A percentile compares a stretch with the other conserved stretches of the same genome.
Evolutionary conservation across 208 protist genomes (phyloP).

Genomic region (Leishmania amazonensis): DNA sequence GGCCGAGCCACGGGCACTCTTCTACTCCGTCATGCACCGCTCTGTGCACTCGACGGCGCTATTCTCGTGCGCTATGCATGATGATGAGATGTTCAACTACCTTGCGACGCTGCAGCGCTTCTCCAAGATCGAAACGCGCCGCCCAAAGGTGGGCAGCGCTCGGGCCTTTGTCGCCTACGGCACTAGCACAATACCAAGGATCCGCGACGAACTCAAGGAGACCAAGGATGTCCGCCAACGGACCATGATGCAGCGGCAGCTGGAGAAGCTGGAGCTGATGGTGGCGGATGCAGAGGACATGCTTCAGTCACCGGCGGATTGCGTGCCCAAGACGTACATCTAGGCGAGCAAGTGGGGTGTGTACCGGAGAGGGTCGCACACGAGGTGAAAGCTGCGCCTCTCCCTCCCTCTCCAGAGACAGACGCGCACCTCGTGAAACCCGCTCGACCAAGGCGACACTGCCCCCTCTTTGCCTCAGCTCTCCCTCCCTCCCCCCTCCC

Average conservation of each 20-base stretch:
- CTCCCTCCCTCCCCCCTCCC: neutral
- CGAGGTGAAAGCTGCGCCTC: neutral
- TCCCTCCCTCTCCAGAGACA: neutral
- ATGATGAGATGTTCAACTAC: conserved; percentile 39
- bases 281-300: conserved; percentile 59
- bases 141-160: conserved; percentile 57
- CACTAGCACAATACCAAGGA: conserved; percentile 48
- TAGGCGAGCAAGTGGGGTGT: conserved; percentile 11
- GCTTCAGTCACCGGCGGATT: conserved; percentile 50
- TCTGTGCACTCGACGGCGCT: conserved; percentile 55
- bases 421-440: neutral
- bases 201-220: conserved; percentile 46
- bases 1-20: conserved; percentile 72
- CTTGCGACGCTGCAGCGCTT: conserved; percentile 64
- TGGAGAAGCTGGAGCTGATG: conserved; percentile 66
- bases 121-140: conserved; percentile 64
- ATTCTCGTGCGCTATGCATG: conserved; percentile 38
- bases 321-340: conserved; percentile 73
- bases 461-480: neutral
- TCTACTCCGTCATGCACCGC: conserved; percentile 75
- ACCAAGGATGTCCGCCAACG: conserved; percentile 39
- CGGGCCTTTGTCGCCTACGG: conserved; percentile 56
- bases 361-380: neutral
- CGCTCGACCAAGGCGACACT: neutral
- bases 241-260: conserved; percentile 37